Conservation (phyloP, 140 eudicot species). For the Stevia rebaudiana region DNA sequence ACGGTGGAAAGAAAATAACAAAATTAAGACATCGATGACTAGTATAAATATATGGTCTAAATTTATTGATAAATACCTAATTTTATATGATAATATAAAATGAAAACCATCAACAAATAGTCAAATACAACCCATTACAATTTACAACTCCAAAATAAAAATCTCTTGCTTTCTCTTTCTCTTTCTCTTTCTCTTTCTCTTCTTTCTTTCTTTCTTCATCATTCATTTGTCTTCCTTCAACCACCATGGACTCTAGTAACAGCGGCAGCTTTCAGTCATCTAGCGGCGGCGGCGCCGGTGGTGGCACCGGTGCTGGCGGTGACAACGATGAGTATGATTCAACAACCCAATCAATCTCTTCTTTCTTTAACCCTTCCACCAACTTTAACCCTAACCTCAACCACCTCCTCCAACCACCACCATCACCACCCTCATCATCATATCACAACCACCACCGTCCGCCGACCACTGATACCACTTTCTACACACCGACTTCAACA, state of each 20-base stretch:
- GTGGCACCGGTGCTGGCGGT: constrained; percentile 25
- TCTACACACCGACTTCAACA: constrained; percentile 17
- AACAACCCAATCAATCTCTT: constrained; percentile 33
- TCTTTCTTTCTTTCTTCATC: too few relatives aligned
- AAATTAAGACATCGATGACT: background rate
- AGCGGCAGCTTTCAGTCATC: constrained; percentile 60
- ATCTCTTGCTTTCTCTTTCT: background rate
- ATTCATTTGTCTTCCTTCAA: too few relatives aligned
- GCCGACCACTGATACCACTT: constrained; percentile 9
- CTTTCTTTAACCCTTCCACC: constrained; percentile 36
- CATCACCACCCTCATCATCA: constrained; percentile 18
- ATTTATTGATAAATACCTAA: constrained; percentile 1
- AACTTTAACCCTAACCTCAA: constrained; percentile 27
- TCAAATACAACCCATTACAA: background rate
- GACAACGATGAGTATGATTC: constrained; percentile 51
- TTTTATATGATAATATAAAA: background rate
- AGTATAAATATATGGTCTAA: background rate
- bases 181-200: background rate
- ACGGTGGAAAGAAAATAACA: background rate
- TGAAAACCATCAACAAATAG: constrained; percentile 1
- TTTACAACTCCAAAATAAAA: constrained; percentile 20
- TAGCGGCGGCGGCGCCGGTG: constrained; percentile 40
- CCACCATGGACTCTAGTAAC: constrained; percentile 46
- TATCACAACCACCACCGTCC: background rate
- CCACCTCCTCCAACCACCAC: constrained; percentile 18